Evolutionary conservation across 164 flowering plant genomes (phyloP).

Genomic region (Sedum album): DNA sequence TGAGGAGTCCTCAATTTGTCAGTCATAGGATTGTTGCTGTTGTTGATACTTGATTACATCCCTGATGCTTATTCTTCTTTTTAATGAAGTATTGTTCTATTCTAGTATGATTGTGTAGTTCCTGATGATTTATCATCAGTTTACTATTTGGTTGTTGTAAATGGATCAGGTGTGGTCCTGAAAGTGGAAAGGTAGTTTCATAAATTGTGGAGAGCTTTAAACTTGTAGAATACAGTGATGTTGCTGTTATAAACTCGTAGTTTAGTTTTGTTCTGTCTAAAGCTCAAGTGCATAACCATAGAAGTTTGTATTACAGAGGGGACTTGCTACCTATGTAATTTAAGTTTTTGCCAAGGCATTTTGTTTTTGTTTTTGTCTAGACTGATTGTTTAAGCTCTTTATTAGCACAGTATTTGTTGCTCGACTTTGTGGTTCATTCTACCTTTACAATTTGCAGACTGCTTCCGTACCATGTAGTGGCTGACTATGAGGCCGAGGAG

Average conservation of each 20-base stretch:
- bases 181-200: no score
- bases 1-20: no score
- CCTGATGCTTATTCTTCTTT: no score
- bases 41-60: no score
- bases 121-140: no score
- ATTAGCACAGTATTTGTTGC: background rate
- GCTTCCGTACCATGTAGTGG: constrained; percentile 94
- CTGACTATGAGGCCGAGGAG: constrained; percentile 98
- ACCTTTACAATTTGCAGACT: constrained; percentile 40
- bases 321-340: background rate
- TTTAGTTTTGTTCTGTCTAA: background rate
- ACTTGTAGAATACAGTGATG: background rate
- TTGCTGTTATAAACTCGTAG: background rate
- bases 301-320: background rate
- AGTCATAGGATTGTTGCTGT: no score
- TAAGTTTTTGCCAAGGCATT: background rate
- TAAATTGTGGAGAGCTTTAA: background rate
- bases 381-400: background rate
- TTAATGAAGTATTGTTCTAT: no score
- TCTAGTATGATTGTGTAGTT: no score
- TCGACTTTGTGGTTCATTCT: background rate
- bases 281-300: background rate
- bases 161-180: no score
- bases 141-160: no score
- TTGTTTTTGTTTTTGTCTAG: background rate